Evolutionary conservation across 345 rosid species (phyloP).

Genomic region (Barbarea vulgaris): DNA sequence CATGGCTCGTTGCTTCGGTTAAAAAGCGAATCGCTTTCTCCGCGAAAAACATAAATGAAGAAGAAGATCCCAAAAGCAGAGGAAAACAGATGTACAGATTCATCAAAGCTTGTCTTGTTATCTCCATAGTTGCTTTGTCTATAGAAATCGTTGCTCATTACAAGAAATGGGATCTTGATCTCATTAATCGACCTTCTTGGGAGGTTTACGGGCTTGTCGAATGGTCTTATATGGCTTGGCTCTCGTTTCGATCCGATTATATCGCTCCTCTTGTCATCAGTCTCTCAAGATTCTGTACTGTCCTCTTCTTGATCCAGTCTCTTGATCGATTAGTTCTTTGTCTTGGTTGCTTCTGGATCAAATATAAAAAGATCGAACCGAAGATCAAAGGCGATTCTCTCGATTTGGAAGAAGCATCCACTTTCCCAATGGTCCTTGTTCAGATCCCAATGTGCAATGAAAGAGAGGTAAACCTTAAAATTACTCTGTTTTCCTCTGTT

Average conservation of each 20-base stretch:
- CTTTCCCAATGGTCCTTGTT: constrained; percentile 86
- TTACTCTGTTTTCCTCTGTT: not conserved
- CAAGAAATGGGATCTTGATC: constrained; percentile 71
- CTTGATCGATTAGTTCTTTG: constrained; percentile 78
- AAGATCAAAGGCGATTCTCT: constrained; percentile 47
- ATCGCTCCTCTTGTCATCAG: constrained; percentile 64
- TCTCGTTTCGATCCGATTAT: constrained; percentile 70
- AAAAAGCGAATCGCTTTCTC: constrained; percentile 64
- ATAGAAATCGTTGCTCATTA: constrained; percentile 72
- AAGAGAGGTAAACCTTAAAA: constrained; percentile 58
- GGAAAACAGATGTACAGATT: constrained; percentile 66
- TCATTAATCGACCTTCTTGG: constrained; percentile 56
- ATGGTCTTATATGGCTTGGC: constrained; percentile 77
- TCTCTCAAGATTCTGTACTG: constrained; percentile 73
- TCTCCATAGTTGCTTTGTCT: constrained; percentile 61
- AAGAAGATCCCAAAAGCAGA: constrained; percentile 67
- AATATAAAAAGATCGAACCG: constrained; percentile 68
- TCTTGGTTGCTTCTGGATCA: constrained; percentile 89
- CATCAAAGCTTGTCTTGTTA: constrained; percentile 64
- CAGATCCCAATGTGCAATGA: constrained; percentile 99
- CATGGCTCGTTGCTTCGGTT: constrained; percentile 58
- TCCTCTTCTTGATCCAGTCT: constrained; percentile 80
- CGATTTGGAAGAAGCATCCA: constrained; percentile 63
- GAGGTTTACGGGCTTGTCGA: constrained; percentile 74
- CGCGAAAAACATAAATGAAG: constrained; percentile 39